Evolutionary conservation across 2,329 filamentous ascomycete genomes (phyloP), one percentile per base, ranked within the genome.

Genomic region (Fusarium algeriense): DNA sequence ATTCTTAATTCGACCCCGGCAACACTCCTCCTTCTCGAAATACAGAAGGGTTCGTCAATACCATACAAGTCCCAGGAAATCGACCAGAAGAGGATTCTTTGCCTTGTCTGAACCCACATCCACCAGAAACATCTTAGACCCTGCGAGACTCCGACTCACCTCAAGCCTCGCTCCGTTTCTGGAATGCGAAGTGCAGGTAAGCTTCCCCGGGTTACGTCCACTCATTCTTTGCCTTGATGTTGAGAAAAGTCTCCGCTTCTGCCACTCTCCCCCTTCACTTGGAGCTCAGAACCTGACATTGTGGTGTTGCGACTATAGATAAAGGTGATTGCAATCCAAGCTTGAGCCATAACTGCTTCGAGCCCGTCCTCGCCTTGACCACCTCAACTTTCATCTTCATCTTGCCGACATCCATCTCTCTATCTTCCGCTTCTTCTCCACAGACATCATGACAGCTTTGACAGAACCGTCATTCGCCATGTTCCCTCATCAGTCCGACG

Each of bases 171-270:
- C 65, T 63, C 43, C 45, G 48, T 67, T 59, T 64, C 70, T 76
- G 75, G 75, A 75, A 76, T 76, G 75, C 72, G 55, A 75, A 73
- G 75, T 73, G 64, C 61, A 75, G 75, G 75, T 76, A 69, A 75
- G 75, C 61, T 70, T 73, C 69, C 54, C 62, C 49, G 38, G 56
- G 44, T 59, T 59, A 61, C 50, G 41, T 56, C 23, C 17, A 45
- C 43, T 62, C 54, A 68, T 66, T 62, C 48, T 70, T 62, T 37
- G 49, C 28, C 32, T 68, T 32, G 50, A 54, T 43, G 38, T 53
- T 34, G 32, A 40, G 46, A 50, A 68, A 64, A 46, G 45, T 50
- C 45, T 45, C 53, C 52, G 46, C 59, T 59, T 53, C 71, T 65
- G 60, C 59, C 50, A 49, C 53, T 37, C 32, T 43, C 15, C 50